phyloP scores from a whole-genome alignment of 2,329 filamentous ascomycete species.

The Fusarium annulatum region DNA sequence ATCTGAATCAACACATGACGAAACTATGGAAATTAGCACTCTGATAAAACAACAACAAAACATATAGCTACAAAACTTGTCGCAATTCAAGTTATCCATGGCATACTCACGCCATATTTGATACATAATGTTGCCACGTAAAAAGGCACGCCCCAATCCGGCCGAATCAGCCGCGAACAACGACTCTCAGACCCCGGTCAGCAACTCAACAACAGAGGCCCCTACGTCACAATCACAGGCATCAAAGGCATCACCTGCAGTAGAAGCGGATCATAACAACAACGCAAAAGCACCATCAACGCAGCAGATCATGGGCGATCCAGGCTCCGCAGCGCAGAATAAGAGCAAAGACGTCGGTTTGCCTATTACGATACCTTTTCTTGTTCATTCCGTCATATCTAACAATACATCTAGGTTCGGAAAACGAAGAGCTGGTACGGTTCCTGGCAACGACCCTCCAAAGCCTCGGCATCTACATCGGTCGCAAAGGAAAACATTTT shows the following conservation, averaged over 20 bases:
- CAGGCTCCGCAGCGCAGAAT: constrained; percentile 4
- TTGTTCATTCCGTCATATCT: neutral
- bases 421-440: constrained; percentile 72
- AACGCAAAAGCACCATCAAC: constrained; percentile 28
- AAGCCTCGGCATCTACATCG: constrained; percentile 69
- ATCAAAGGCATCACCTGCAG: constrained; percentile 34
- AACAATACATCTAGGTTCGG: constrained; percentile 53
- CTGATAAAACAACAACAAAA: constrained; percentile 16
- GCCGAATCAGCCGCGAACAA: constrained; percentile 34
- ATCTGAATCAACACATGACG: constrained; percentile 40
- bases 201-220: constrained; percentile 25
- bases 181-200: constrained; percentile 26
- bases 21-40: constrained; percentile 18
- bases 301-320: constrained; percentile 29
- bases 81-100: constrained; percentile 14
- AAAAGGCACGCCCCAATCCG: constrained; percentile 48
- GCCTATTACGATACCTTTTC: neutral
- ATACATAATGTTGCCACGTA: constrained; percentile 48
- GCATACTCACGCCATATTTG: neutral
- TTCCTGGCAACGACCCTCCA: constrained; percentile 67
- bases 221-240: constrained; percentile 47
- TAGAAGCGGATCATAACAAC: constrained; percentile 27
- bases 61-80: constrained; percentile 9
- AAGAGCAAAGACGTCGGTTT: constrained; percentile 31
- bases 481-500: constrained; percentile 70